Percentiles rank a stretch among this genome's conserved stretches.
phyloP scores from a whole-genome alignment of 495 filamentous ascomycete genomes.

The Daldinia bambusicola region DNA sequence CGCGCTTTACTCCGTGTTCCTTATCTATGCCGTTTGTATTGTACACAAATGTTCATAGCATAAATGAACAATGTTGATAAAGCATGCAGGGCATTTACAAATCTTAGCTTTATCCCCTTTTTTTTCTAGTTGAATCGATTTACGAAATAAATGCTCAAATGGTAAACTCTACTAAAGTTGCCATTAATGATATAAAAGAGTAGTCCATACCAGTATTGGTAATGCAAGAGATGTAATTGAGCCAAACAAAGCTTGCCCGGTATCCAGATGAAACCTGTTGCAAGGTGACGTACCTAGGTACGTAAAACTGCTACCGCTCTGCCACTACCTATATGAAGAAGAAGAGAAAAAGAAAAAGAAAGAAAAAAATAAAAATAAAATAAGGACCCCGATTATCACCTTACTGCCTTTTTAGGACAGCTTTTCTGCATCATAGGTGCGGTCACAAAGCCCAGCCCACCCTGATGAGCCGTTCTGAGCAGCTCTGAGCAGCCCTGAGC shows the following conservation, averaged over 20 bases:
- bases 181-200: too few species aligned
- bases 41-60: neutral
- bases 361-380: neutral
- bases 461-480: too few species aligned
- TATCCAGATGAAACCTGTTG: too few species aligned
- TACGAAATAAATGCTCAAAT: neutral
- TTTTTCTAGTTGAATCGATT: neutral
- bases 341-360: conserved; percentile 11
- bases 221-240: too few species aligned
- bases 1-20: neutral
- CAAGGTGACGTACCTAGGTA: conserved; percentile 25
- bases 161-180: neutral
- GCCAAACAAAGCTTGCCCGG: conserved; percentile 9
- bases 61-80: too few species aligned
- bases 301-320: too few species aligned
- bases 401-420: conserved; percentile 38
- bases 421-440: conserved; percentile 27
- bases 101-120: neutral
- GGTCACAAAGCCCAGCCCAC: conserved; percentile 19
- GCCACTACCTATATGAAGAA: conserved; percentile 12
- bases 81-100: too few species aligned
- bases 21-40: neutral
- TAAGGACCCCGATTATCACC: conserved; percentile 36
- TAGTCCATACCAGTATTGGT: too few species aligned
- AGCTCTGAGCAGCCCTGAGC: neutral